phyloP scores from a whole-genome alignment of 164 flowering plant species.

The Paratinospora sagittata region DNA sequence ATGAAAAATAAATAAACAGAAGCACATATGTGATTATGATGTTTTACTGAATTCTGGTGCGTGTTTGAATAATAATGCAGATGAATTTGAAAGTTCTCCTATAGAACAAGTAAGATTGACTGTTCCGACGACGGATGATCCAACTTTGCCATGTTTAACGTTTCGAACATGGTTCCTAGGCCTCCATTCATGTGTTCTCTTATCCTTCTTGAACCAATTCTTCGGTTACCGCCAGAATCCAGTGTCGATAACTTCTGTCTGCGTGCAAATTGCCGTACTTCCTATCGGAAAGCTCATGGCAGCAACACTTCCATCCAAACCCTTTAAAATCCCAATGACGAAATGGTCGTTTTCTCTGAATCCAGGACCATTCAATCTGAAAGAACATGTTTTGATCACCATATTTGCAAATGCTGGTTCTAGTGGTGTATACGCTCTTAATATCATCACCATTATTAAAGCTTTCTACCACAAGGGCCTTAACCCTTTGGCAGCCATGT shows the following conservation, averaged over 20 bases:
- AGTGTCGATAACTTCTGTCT: conserved; percentile 7
- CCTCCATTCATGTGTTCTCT: conserved; percentile 5
- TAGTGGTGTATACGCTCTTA: conserved; percentile 39
- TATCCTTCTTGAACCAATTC: conserved; percentile 15
- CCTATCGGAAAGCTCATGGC: conserved; percentile 19
- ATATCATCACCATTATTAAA: conserved; percentile 50
- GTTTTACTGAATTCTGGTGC: no score
- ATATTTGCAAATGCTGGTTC: conserved; percentile 58
- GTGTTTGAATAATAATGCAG: background rate
- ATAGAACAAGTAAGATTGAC: conserved; percentile 17
- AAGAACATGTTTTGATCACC: conserved; percentile 60
- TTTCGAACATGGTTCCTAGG: conserved; percentile 18
- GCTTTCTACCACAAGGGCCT: conserved; percentile 44
- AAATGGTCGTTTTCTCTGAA: conserved; percentile 13
- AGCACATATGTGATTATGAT: no score
- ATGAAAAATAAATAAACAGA: no score
- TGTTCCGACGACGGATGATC: conserved; percentile 14
- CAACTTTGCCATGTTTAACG: conserved; percentile 17
- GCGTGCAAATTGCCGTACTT: conserved; percentile 9
- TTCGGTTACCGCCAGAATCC: conserved; percentile 13
- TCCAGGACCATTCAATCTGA: conserved; percentile 18
- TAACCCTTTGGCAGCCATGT: conserved; percentile 37
- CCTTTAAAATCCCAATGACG: background rate
- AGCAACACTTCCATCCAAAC: conserved; percentile 12
- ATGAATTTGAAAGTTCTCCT: conserved; percentile 8